A percentile compares a stretch with the other conserved stretches of the same genome.
Evolutionary conservation across 192 early-diverging fungal genomes (phyloP).

Genomic region (Linnemannia exigua): DNA sequence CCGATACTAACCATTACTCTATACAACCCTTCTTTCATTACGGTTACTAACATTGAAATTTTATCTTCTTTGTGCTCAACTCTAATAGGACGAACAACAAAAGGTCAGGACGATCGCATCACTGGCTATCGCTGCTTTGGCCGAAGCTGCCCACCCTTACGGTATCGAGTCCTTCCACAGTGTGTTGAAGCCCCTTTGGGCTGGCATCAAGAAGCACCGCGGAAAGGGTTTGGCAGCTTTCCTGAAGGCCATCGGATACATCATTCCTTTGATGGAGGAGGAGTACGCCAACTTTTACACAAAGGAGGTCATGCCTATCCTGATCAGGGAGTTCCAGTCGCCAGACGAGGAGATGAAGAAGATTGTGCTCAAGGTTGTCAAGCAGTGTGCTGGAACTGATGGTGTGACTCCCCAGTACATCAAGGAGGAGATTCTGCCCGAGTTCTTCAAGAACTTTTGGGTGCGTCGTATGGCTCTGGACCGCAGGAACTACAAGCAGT

Average conservation of each 20-base stretch:
- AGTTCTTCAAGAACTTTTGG: constrained; percentile 98
- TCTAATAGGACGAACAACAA: constrained; percentile 90
- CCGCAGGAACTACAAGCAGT: constrained; percentile 90
- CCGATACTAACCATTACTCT: neutral
- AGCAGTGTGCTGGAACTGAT: constrained; percentile 95
- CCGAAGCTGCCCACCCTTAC: constrained; percentile 97
- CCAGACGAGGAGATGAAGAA: constrained; percentile 99
- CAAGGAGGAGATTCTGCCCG: constrained; percentile 91
- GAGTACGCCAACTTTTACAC: constrained; percentile 97
- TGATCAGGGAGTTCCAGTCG: constrained; percentile 97
- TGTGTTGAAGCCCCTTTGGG: constrained; percentile 92
- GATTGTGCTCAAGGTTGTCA: constrained; percentile 97
- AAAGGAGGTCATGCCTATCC: constrained; percentile 91
- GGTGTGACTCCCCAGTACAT: constrained; percentile 91
- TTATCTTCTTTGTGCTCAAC: neutral
- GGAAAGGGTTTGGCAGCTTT: constrained; percentile 97
- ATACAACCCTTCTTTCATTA: neutral
- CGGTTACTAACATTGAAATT: neutral
- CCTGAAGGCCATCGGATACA: constrained; percentile 98
- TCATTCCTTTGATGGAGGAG: constrained; percentile 97
- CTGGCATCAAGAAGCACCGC: constrained; percentile 94
- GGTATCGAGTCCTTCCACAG: constrained; percentile 98
- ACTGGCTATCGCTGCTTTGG: constrained; percentile 93
- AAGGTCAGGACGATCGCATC: constrained; percentile 97
- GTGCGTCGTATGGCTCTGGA: constrained; percentile 97